phyloP scores from a whole-genome alignment of 148 eudicot species.

The Amaranthus hypochondriacus region DNA sequence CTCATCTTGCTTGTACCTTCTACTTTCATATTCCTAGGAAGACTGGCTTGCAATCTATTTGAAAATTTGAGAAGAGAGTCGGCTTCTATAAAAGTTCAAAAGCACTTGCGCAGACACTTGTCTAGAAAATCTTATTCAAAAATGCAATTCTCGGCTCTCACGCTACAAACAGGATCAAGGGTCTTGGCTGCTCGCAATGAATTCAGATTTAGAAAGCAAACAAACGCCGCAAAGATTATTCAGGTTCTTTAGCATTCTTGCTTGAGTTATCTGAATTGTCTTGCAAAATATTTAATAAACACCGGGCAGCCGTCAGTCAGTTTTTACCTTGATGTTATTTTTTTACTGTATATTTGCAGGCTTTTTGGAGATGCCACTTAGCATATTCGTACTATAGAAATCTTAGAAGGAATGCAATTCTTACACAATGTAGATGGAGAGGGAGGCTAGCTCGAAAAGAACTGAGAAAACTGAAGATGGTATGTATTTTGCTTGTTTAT shows the following conservation, averaged over 20 bases:
- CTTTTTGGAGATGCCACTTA: constrained; percentile 69
- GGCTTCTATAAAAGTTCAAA: constrained; percentile 73
- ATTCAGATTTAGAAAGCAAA: constrained; percentile 56
- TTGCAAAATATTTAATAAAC: background rate
- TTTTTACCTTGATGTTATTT: background rate
- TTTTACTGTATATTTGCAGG: constrained; percentile 43
- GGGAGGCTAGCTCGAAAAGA: constrained; percentile 66
- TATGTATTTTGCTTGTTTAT: constrained; percentile 25
- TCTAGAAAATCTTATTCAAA: constrained; percentile 48
- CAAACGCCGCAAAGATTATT: constrained; percentile 55
- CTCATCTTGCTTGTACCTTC: constrained; percentile 13
- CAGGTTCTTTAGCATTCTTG: constrained; percentile 48
- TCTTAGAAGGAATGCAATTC: constrained; percentile 56
- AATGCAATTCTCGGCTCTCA: constrained; percentile 43
- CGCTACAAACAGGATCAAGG: constrained; percentile 66
- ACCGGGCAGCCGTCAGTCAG: too few relatives aligned
- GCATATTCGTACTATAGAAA: constrained; percentile 55
- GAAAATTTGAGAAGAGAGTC: constrained; percentile 59
- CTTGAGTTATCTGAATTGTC: constrained; percentile 6
- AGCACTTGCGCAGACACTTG: constrained; percentile 56
- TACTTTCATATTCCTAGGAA: constrained; percentile 40
- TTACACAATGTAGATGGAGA: constrained; percentile 82
- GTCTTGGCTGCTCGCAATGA: constrained; percentile 65
- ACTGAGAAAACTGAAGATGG: constrained; percentile 75
- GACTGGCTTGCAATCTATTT: constrained; percentile 56